These are phyloP conservation scores for Arabidopsis suecica DNA, from an alignment of 345 rosid genomes.

Conservation along the genomic window DNA sequence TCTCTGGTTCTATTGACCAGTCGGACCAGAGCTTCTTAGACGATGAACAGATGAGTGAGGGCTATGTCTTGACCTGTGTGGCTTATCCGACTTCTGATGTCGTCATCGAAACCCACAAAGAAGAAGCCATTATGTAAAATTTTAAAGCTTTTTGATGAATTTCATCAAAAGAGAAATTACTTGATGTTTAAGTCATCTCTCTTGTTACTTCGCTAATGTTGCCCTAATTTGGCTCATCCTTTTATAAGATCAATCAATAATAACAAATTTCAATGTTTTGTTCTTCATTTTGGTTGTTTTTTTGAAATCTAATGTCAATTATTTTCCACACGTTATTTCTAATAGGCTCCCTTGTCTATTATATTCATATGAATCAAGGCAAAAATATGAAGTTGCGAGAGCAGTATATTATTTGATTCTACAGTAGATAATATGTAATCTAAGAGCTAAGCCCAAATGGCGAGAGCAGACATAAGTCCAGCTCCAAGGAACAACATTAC, in stretches of 20 bases:
- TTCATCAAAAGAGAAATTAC: background rate
- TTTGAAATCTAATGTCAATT: background rate
- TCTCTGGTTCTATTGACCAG: conserved; percentile 64
- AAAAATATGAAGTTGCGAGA: background rate
- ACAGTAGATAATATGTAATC: background rate
- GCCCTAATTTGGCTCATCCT: background rate
- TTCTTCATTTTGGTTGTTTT: background rate
- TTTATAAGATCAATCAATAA: background rate
- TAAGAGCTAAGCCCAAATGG: conserved; percentile 73
- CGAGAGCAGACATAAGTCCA: conserved; percentile 84
- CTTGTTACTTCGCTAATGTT: conserved; percentile 17
- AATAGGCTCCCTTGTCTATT: no score
- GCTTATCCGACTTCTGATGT: conserved; percentile 63
- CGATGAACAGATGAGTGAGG: conserved; percentile 58
- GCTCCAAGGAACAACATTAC: conserved; percentile 88
- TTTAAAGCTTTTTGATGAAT: background rate
- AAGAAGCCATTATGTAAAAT: conserved; percentile 56
- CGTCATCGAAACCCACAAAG: conserved; percentile 85
- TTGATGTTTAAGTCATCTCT: conserved; percentile 10
- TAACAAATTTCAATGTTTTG: background rate
- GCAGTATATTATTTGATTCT: conserved; percentile 14
- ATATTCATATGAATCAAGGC: no score
- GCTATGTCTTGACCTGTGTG: conserved; percentile 82
- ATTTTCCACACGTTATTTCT: no score
- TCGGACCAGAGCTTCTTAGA: conserved; percentile 82